Evolutionary conservation across 257 asterid genomes (phyloP).

Genomic region (Echium plantagineum): DNA sequence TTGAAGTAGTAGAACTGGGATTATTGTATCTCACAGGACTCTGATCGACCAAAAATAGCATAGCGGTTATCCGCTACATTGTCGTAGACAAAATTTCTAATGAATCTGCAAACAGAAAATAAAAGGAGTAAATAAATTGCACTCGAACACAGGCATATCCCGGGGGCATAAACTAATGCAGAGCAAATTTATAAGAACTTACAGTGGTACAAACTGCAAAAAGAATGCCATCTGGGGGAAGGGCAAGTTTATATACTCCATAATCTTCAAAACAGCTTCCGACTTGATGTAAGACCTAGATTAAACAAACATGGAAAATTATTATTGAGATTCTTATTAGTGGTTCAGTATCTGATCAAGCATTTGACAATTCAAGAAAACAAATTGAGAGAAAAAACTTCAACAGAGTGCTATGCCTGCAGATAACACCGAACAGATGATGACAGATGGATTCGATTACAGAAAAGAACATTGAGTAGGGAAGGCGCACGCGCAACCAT

Average conservation of each 20-base stretch:
- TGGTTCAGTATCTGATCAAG: background rate
- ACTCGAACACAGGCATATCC: background rate
- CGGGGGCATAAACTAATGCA: constrained; percentile 1
- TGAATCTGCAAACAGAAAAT: constrained; percentile 45
- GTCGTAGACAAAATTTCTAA: constrained; percentile 66
- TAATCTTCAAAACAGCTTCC: constrained; percentile 80
- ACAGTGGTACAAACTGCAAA: constrained; percentile 69
- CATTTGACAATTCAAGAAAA: background rate
- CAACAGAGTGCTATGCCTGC: too few relatives aligned
- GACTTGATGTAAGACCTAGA: constrained; percentile 81
- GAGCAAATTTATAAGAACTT: constrained; percentile 18
- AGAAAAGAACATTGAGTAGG: too few relatives aligned
- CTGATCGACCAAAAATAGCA: constrained; percentile 68
- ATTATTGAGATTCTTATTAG: background rate
- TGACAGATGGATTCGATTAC: background rate
- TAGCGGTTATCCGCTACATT: constrained; percentile 78
- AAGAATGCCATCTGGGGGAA: constrained; percentile 75
- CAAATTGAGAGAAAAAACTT: background rate
- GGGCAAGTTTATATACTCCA: constrained; percentile 73
- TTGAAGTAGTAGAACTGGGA: constrained; percentile 8
- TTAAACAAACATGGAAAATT: constrained; percentile 2
- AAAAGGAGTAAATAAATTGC: constrained; percentile 11
- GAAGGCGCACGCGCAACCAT: too few relatives aligned
- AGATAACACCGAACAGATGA: too few relatives aligned
- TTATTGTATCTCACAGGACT: constrained; percentile 61